Percentiles rank a stretch among this genome's conserved stretches.
phyloP scores from a whole-genome alignment of 169 alveolate species.

The Eimeria acervulina region DNA sequence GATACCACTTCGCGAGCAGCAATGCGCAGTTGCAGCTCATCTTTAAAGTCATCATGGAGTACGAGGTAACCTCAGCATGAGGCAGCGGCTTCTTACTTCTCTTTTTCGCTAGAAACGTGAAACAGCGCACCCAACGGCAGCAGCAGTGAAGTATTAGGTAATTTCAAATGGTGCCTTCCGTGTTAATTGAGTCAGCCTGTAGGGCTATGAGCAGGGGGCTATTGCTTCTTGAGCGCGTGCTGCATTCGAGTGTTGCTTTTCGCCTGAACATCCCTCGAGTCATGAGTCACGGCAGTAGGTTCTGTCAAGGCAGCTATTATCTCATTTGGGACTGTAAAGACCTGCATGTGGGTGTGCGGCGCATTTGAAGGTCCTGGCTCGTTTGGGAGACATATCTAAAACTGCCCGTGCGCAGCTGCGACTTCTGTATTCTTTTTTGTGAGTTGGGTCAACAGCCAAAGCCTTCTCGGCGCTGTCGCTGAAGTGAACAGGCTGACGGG shows the following conservation, averaged over 20 bases:
- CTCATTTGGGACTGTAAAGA: neutral
- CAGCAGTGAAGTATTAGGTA: neutral
- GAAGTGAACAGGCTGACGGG: neutral
- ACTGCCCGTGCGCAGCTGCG: conserved; percentile 82
- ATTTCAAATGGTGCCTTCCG: neutral
- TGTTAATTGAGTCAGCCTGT: neutral
- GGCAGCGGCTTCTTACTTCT: neutral
- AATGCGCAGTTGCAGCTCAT: conserved; percentile 82
- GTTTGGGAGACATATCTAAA: conserved; percentile 74
- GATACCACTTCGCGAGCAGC: conserved; percentile 79
- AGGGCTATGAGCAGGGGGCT: neutral
- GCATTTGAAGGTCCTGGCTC: conserved; percentile 72
- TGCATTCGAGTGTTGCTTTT: neutral
- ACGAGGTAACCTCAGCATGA: conserved; percentile 23
- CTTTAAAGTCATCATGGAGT: conserved; percentile 79
- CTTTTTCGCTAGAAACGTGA: neutral
- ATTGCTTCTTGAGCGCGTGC: neutral
- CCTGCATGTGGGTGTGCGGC: neutral
- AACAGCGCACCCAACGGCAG: neutral
- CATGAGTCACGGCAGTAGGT: neutral
- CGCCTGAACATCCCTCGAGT: neutral
- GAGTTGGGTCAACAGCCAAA: neutral
- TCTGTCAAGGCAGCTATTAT: neutral
- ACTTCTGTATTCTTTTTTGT: conserved; percentile 76
- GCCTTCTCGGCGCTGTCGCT: neutral